Conservation (phyloP, 192 early-diverging fungal species). For the Coemansia sp. region DNA sequence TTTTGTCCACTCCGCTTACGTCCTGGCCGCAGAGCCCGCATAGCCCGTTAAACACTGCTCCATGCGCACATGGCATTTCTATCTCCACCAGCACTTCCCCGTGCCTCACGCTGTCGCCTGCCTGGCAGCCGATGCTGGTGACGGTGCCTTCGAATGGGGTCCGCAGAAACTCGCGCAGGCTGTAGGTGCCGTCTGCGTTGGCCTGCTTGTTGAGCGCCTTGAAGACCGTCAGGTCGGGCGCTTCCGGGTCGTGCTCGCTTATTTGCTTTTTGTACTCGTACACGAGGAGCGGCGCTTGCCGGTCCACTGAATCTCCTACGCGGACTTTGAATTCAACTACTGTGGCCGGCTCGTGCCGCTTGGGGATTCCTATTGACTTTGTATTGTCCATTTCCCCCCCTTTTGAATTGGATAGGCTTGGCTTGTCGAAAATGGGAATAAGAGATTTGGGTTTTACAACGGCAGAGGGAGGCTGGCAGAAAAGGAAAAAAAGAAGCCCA, state of each 20-base stretch:
- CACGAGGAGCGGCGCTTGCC: conserved; percentile 33
- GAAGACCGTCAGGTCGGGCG: conserved; percentile 10
- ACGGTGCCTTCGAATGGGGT: conserved; percentile 44
- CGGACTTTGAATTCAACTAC: conserved; percentile 38
- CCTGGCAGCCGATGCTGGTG: background rate
- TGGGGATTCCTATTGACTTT: conserved; percentile 33
- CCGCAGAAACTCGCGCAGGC: conserved; percentile 39
- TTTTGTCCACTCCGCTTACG: conserved; percentile 40
- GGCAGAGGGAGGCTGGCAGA: too few species aligned
- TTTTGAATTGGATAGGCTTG: background rate
- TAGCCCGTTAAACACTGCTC: conserved; percentile 69
- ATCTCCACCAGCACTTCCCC: conserved; percentile 25
- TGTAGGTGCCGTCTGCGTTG: conserved; percentile 23
- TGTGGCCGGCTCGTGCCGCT: conserved; percentile 44
- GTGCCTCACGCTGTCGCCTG: conserved; percentile 24
- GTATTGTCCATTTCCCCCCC: conserved; percentile 29
- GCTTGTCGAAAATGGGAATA: conserved; percentile 2
- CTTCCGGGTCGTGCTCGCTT: conserved; percentile 5
- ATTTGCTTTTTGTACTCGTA: conserved; percentile 42
- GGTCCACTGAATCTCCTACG: conserved; percentile 16
- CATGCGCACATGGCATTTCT: conserved; percentile 68
- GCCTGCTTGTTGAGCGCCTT: conserved; percentile 29
- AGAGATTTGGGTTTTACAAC: background rate
- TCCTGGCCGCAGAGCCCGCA: conserved; percentile 83
- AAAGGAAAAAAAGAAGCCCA: background rate